Evolutionary conservation across 208 protist genomes (phyloP).

Genomic region (Trypanosoma brucei): DNA sequence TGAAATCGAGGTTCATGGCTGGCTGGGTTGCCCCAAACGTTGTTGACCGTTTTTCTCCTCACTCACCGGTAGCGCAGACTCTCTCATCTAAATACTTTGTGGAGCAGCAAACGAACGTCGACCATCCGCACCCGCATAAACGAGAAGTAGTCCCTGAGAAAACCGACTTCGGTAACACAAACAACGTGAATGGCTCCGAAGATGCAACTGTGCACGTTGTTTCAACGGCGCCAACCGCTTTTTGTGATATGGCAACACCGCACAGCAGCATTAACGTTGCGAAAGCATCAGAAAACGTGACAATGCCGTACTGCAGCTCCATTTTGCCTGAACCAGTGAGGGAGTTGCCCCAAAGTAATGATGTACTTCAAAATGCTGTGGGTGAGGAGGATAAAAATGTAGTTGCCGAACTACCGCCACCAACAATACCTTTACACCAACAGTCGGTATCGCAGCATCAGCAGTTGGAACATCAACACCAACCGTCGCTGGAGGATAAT

Average conservation of each 20-base stretch:
- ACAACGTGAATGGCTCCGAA: too few relatives aligned
- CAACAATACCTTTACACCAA: too few relatives aligned
- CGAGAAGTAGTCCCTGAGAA: too few relatives aligned
- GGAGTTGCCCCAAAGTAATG: neutral
- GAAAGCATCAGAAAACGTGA: neutral
- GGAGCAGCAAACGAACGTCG: too few relatives aligned
- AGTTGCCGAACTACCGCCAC: too few relatives aligned
- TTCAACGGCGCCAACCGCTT: neutral
- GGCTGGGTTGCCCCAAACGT: neutral
- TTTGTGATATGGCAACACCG: neutral
- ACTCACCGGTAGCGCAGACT: neutral
- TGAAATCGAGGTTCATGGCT: conserved; percentile 12
- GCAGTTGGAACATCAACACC: neutral
- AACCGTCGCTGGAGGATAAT: neutral
- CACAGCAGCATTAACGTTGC: neutral
- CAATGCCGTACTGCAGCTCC: neutral
- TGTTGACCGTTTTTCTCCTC: neutral
- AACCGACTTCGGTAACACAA: too few relatives aligned
- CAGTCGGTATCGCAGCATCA: too few relatives aligned
- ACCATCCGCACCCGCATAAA: too few relatives aligned
- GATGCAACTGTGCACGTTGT: too few relatives aligned
- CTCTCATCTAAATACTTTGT: neutral
- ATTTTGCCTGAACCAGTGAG: neutral
- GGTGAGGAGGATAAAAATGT: neutral
- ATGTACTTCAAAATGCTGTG: neutral